Percentiles rank a stretch among this genome's conserved stretches.
Evolutionary conservation across 257 asterid genomes (phyloP).

Genomic region (Penstemon davidsonii): DNA sequence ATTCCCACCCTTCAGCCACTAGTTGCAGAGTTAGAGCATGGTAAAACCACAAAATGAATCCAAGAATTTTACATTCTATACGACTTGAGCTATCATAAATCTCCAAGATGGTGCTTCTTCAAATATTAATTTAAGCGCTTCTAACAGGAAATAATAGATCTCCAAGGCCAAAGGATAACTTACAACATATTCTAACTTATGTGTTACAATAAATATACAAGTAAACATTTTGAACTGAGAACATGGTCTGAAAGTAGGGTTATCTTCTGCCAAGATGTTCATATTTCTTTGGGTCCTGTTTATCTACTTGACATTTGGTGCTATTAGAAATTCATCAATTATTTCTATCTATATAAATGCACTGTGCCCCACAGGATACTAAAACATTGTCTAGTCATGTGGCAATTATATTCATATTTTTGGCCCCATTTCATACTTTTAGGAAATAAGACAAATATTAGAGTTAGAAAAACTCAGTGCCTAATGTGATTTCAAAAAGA

Average conservation of each 20-base stretch:
- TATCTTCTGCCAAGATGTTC: not conserved
- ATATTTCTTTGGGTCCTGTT: not conserved
- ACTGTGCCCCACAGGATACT: too few species aligned
- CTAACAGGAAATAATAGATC: not conserved
- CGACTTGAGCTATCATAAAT: not conserved
- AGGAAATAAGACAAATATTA: too few species aligned
- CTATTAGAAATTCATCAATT: not conserved
- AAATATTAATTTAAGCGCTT: constrained; percentile 4
- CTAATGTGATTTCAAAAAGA: too few species aligned
- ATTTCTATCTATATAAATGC: not conserved
- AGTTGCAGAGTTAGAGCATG: constrained; percentile 4
- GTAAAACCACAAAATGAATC: constrained; percentile 14
- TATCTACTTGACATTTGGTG: not conserved
- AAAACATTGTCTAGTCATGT: too few species aligned
- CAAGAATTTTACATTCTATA: constrained; percentile 1
- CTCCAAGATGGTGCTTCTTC: not conserved
- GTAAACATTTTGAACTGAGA: not conserved
- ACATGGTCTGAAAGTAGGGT: not conserved
- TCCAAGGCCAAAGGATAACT: too few species aligned
- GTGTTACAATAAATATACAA: constrained; percentile 1
- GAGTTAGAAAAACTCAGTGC: too few species aligned
- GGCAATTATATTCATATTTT: too few species aligned
- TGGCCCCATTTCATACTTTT: too few species aligned
- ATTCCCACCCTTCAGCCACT: constrained; percentile 1
- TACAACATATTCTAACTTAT: not conserved